A percentile compares a stretch with the other conserved stretches of the same genome.
Conservation (phyloP, 148 eudicot genomes). For the Diospyros kaki region DNA sequence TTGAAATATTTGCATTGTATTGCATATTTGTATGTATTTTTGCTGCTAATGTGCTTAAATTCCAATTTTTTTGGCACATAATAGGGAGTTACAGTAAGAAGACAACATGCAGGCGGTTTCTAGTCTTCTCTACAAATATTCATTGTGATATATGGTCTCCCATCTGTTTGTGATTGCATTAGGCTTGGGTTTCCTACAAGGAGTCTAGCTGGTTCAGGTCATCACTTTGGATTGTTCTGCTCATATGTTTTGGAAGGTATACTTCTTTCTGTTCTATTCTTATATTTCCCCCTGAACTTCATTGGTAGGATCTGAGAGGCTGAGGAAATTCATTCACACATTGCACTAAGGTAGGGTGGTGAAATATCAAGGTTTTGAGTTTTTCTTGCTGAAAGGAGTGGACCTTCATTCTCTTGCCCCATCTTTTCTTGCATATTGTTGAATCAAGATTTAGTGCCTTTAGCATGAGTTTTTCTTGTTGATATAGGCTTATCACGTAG, state of each 20-base stretch:
- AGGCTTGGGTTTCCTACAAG: constrained; percentile 85
- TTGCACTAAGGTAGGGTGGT: neutral
- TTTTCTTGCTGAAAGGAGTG: neutral
- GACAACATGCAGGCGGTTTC: neutral
- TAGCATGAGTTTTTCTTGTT: no score
- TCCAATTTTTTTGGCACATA: no score
- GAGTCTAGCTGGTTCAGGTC: constrained; percentile 60
- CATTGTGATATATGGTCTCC: neutral
- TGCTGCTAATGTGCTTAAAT: no score
- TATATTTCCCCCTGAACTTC: neutral
- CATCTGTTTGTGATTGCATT: constrained; percentile 9
- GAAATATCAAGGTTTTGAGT: neutral
- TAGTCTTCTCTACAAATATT: neutral
- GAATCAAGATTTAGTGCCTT: no score
- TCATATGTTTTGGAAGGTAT: constrained; percentile 80
- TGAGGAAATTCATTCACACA: neutral
- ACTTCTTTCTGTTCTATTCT: constrained; percentile 5
- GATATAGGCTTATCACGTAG: no score
- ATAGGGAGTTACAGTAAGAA: no score
- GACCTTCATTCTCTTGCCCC: no score
- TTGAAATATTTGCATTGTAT: neutral
- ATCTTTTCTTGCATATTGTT: no score
- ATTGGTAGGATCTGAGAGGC: neutral
- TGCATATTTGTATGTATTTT: neutral
- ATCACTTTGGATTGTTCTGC: constrained; percentile 51